These are phyloP conservation scores for Flaveria sonorensis DNA, from an alignment of 129 eudicot species.

Conservation along the genomic window DNA sequence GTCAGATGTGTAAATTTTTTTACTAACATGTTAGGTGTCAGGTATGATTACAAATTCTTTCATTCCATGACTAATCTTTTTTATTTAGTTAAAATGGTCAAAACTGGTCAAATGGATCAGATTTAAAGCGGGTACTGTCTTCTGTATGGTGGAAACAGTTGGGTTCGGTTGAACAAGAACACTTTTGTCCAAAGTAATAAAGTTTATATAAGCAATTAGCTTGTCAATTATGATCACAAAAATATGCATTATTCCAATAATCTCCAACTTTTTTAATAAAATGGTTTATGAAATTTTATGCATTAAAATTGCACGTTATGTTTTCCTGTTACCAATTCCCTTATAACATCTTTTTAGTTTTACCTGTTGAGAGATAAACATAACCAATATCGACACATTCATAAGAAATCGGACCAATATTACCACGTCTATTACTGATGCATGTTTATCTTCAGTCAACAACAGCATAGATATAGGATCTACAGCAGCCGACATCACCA, in stretches of 20 bases:
- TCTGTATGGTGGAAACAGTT: neutral
- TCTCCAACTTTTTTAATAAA: neutral
- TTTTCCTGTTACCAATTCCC: neutral
- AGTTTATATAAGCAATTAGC: neutral
- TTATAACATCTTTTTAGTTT: neutral
- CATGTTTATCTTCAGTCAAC: constrained; percentile 30
- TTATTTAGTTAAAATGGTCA: neutral
- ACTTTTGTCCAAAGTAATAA: neutral
- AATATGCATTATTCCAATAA: neutral
- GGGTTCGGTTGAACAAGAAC: neutral
- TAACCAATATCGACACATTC: neutral
- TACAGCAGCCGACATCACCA: constrained; percentile 25
- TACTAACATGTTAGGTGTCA: neutral
- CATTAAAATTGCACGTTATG: neutral
- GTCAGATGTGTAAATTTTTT: neutral
- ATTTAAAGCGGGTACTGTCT: neutral
- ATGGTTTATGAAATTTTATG: neutral
- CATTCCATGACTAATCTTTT: neutral
- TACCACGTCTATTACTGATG: constrained; percentile 12
- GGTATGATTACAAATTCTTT: neutral
- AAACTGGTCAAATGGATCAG: neutral
- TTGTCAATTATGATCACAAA: neutral
- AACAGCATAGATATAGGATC: constrained; percentile 45
- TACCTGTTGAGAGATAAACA: neutral
- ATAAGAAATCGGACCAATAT: constrained; percentile 2